Base-by-base conservation (phyloP, 495 filamentous ascomycete genomes). In the Penicillium paradoxum region DNA sequence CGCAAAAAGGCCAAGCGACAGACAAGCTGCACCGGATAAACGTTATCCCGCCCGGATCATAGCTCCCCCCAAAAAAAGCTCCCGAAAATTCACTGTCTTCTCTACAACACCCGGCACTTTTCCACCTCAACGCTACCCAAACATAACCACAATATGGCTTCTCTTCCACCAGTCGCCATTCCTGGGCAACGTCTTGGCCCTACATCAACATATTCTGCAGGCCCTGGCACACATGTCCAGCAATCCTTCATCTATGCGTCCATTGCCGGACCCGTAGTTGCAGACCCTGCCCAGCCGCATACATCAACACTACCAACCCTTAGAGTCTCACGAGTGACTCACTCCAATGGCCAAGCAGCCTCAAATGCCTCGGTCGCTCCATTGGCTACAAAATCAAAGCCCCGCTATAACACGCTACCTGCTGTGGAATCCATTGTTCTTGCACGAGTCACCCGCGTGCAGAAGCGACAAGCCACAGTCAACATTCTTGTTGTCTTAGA, bases 401-500 rank as follows among this genome's bases (percentile, higher is more conserved):
- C 60, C 4, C 44, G 73, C 69, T 83, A 67, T 43, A 88, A 89
- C 65, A 82, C 89, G 15, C 75, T 96, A 4, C 92, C 92, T 3
- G 81, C 87, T 30, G 88, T 96, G 10, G 83, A 85, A 59, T 85
- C 83, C 51, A 76, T 81, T 17, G 88, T 97, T 34, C 75, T 97
- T n/a, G 89, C 87, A 49, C 81, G 86, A 27, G 88, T 98, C 17
- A 87, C 86, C 21, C 83, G 93, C 30, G 89, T 96, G 45, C 86
- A 85, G 59, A 85, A 85, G 51, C 79, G 87, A 38, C 88, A 95
- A 70, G 93, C 88, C 6, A 83, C 85, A 19, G 83, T 95, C 22
- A 85, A 81, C 15, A 96, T 98, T 48, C 75, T 93, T 24, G 83
- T 89, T 36, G 83, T 92, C 14, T 80, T 84, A 40, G 86, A 86